Conservation (phyloP, 2,329 filamentous ascomycete genomes). For the Phyllosticta paracitricarpa region DNA sequence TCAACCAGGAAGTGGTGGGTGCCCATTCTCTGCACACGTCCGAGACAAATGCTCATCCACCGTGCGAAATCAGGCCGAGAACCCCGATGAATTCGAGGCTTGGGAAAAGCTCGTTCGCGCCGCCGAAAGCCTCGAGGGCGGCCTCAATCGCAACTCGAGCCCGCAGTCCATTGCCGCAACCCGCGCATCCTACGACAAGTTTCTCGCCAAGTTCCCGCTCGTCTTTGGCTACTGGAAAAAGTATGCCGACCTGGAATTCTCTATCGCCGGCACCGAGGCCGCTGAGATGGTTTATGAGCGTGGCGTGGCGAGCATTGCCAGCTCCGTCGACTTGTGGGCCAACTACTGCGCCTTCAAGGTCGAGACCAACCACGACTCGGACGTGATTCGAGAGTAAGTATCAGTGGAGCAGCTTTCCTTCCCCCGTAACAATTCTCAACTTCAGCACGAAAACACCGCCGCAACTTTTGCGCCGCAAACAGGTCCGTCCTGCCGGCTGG, state of each 20-base stretch:
- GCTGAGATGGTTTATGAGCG: constrained; percentile 98
- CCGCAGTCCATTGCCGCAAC: constrained; percentile 83
- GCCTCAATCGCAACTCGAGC: constrained; percentile 91
- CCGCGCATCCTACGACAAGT: constrained; percentile 80
- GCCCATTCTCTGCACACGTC: constrained; percentile 1
- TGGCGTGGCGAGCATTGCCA: constrained; percentile 83
- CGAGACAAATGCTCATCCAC: background rate
- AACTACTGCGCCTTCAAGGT: constrained; percentile 98
- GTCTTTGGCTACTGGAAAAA: constrained; percentile 99
- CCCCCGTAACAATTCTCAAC: constrained; percentile 7
- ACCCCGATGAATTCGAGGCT: constrained; percentile 83
- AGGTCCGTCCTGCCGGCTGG: constrained; percentile 3
- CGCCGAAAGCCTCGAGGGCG: constrained; percentile 78
- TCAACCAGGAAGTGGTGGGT: constrained; percentile 68
- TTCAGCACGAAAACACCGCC: constrained; percentile 7
- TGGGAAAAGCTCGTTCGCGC: constrained; percentile 89
- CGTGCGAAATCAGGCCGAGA: constrained; percentile 41
- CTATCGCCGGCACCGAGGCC: constrained; percentile 90
- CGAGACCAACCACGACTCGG: constrained; percentile 88
- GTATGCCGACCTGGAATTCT: constrained; percentile 95
- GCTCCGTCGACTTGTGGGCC: constrained; percentile 93
- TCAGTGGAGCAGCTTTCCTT: constrained; percentile 20
- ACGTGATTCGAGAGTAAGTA: constrained; percentile 99
- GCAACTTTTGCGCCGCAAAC: constrained; percentile 4
- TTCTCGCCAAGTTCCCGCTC: constrained; percentile 87